A percentile compares a stretch with the other conserved stretches of the same genome.
Evolutionary conservation across 2,329 filamentous ascomycete genomes (phyloP).

Genomic region (Pseudonectria foliicola): DNA sequence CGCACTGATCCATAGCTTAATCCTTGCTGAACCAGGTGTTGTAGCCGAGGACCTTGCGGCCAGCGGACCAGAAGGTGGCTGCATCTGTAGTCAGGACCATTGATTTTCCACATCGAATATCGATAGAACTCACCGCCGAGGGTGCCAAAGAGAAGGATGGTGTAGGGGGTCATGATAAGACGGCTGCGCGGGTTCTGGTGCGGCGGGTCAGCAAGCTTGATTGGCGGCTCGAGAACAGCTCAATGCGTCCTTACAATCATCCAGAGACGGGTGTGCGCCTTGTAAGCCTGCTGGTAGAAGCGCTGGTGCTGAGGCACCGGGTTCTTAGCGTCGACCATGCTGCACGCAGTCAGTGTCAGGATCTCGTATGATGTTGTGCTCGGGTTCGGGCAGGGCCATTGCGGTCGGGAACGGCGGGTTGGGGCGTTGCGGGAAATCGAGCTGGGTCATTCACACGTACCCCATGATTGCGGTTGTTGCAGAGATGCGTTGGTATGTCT

Average conservation of each 20-base stretch:
- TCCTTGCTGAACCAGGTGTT: slow-evolving; percentile 67
- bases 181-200: slow-evolving; percentile 57
- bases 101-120: neutral
- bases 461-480: slow-evolving; percentile 32
- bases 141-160: slow-evolving; percentile 55
- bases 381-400: slow-evolving; percentile 17
- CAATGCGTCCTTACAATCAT: slow-evolving; percentile 55
- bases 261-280: slow-evolving; percentile 64
- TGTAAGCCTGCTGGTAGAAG: slow-evolving; percentile 67
- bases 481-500: slow-evolving; percentile 16
- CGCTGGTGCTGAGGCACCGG: slow-evolving; percentile 68
- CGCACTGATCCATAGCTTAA: slow-evolving; percentile 25
- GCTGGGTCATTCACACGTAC: slow-evolving; percentile 27
- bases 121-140: slow-evolving; percentile 47
- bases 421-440: slow-evolving; percentile 6
- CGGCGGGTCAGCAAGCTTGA: slow-evolving; percentile 12
- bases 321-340: slow-evolving; percentile 66
- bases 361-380: slow-evolving; percentile 21
- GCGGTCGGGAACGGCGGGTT: slow-evolving; percentile 10
- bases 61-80: slow-evolving; percentile 64
- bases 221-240: slow-evolving; percentile 3
- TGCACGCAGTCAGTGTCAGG: slow-evolving; percentile 26
- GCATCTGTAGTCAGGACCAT: slow-evolving; percentile 11
- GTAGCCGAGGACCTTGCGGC: slow-evolving; percentile 66
- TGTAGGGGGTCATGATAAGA: slow-evolving; percentile 61